phyloP scores from a whole-genome alignment of 2,329 filamentous ascomycete species.

The Penicillium sp. region DNA sequence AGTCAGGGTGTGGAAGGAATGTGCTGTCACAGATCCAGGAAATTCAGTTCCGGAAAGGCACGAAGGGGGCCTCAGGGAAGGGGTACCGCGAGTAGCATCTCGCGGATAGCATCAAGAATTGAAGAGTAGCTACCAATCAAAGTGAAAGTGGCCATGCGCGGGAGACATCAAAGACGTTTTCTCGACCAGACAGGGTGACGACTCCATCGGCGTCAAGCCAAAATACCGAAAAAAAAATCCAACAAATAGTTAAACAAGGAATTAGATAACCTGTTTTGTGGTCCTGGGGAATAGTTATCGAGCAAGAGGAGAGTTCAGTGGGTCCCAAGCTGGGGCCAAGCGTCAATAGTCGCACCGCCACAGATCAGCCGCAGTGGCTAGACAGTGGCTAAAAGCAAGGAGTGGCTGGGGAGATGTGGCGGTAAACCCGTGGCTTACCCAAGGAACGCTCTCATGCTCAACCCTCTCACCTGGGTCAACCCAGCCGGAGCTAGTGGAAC shows the following conservation, averaged over 20 bases:
- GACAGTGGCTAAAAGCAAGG: conserved; percentile 21
- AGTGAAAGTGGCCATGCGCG: neutral
- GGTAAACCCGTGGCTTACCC: conserved; percentile 13
- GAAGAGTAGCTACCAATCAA: neutral
- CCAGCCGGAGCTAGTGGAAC: neutral
- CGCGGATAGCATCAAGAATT: neutral
- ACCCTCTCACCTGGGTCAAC: neutral
- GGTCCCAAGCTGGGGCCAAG: too few species aligned
- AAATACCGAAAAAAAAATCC: neutral
- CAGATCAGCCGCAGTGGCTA: conserved; percentile 19
- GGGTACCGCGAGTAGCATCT: neutral
- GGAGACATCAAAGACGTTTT: neutral
- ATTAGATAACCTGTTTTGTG: conserved; percentile 3
- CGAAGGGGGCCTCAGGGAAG: neutral
- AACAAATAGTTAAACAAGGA: conserved; percentile 13
- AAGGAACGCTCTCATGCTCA: neutral
- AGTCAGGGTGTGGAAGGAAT: neutral
- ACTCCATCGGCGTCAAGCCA: neutral
- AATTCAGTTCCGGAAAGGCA: neutral
- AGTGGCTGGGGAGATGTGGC: conserved; percentile 25
- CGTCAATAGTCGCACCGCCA: conserved; percentile 4
- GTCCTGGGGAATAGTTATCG: conserved; percentile 6
- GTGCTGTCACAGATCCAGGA: neutral
- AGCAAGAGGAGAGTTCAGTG: neutral
- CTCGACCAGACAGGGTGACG: neutral